phyloP scores from a whole-genome alignment of 495 filamentous ascomycete species.

The Penicillium canariense region DNA sequence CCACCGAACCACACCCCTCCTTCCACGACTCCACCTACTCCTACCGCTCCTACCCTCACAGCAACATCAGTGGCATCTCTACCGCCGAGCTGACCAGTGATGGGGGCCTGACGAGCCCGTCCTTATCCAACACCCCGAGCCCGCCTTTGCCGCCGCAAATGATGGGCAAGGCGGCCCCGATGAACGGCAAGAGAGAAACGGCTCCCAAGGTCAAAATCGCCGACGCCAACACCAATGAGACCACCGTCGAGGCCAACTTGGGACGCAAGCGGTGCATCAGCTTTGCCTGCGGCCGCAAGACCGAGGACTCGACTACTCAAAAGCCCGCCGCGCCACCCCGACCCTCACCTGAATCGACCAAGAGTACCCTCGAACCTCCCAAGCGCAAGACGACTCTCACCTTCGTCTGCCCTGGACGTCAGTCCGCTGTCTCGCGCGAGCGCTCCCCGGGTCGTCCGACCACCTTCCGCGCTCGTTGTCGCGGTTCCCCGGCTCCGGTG shows the following conservation, averaged over 20 bases:
- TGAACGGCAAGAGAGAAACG: conserved; percentile 28
- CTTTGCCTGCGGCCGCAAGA: conserved; percentile 73
- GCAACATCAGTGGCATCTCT: conserved; percentile 73
- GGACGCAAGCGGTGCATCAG: conserved; percentile 85
- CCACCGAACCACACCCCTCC: conserved; percentile 36
- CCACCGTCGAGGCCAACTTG: conserved; percentile 53
- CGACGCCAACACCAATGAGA: conserved; percentile 35
- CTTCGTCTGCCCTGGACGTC: conserved; percentile 58
- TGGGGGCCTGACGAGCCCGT: conserved; percentile 85
- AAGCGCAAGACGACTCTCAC: conserved; percentile 57
- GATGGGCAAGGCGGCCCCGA: conserved; percentile 22
- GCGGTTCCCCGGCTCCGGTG: conserved; percentile 47
- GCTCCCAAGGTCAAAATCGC: conserved; percentile 36
- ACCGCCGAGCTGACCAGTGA: conserved; percentile 89
- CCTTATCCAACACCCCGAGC: conserved; percentile 83
- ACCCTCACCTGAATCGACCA: conserved; percentile 16
- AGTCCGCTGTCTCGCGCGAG: conserved; percentile 30
- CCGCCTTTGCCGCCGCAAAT: conserved; percentile 62
- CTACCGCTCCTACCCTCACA: conserved; percentile 68
- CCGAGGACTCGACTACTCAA: conserved; percentile 20
- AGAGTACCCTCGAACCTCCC: conserved; percentile 29
- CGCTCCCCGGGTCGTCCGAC: conserved; percentile 29
- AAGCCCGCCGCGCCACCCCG: conserved; percentile 18
- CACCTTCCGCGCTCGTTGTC: conserved; percentile 38
- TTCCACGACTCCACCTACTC: conserved; percentile 36